Percentiles rank a stretch among this genome's conserved stretches.
phyloP scores from a whole-genome alignment of 768 basidiomycete species.

The Auriculariales sp. region DNA sequence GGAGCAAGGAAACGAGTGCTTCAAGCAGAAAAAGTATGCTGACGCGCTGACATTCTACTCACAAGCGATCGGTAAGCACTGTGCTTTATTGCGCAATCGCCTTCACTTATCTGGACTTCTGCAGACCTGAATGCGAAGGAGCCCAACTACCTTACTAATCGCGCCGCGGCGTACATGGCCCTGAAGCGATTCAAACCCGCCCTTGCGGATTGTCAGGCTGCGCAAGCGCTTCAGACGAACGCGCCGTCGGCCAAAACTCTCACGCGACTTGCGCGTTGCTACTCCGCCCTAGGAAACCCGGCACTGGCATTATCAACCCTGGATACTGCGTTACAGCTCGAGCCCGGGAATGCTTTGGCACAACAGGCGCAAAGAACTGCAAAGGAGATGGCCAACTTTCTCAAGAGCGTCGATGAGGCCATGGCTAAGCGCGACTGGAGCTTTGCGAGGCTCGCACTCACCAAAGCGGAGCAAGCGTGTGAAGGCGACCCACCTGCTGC shows the following conservation, averaged over 20 bases:
- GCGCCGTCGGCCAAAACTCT: slow-evolving; percentile 63
- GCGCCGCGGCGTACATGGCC: slow-evolving; percentile 76
- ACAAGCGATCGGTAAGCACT: slow-evolving; percentile 30
- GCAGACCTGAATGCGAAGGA: slow-evolving; percentile 47
- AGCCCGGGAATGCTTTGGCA: slow-evolving; percentile 46
- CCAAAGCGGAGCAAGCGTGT: slow-evolving; percentile 33
- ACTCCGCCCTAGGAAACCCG: slow-evolving; percentile 61
- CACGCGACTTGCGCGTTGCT: slow-evolving; percentile 70
- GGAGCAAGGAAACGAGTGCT: slow-evolving; percentile 69
- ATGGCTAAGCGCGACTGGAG: slow-evolving; percentile 54
- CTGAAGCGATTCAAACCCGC: slow-evolving; percentile 64
- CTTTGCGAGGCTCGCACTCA: slow-evolving; percentile 63
- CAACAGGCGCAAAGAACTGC: slow-evolving; percentile 48
- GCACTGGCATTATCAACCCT: slow-evolving; percentile 54
- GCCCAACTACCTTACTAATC: slow-evolving; percentile 69
- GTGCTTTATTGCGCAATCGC: not conserved
- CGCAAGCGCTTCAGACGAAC: slow-evolving; percentile 45
- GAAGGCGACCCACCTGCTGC: slow-evolving; percentile 65
- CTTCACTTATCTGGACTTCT: not conserved
- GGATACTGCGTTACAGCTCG: slow-evolving; percentile 42
- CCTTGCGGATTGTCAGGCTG: slow-evolving; percentile 65
- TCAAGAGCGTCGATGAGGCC: slow-evolving; percentile 48
- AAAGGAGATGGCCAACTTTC: slow-evolving; percentile 44
- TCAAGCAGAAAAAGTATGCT: slow-evolving; percentile 42
- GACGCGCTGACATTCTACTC: slow-evolving; percentile 59